A percentile compares a stretch with the other conserved stretches of the same genome.
Conservation (phyloP, 73 alveolate species). For the Diophrys sp. region DNA sequence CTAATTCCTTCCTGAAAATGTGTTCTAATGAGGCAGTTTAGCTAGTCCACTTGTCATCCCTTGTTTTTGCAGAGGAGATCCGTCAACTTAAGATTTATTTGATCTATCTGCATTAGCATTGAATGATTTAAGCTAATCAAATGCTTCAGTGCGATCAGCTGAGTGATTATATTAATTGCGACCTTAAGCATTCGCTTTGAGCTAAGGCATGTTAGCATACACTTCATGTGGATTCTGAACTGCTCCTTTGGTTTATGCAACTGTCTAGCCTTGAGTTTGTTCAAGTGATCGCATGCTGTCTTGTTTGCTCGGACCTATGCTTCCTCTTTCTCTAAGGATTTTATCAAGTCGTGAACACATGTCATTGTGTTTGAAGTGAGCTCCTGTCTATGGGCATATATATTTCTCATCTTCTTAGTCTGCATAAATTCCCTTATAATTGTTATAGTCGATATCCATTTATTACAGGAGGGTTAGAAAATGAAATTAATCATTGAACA, state of each 20-base stretch:
- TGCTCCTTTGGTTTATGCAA: not conserved
- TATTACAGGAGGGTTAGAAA: too few relatives aligned
- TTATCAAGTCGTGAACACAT: not conserved
- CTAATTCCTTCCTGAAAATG: not conserved
- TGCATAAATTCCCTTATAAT: constrained; percentile 19
- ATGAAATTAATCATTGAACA: too few relatives aligned
- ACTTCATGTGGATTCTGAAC: not conserved
- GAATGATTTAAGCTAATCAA: not conserved
- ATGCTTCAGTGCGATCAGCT: not conserved
- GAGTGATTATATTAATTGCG: not conserved
- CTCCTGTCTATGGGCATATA: constrained; percentile 19
- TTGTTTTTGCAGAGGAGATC: not conserved
- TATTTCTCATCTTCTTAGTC: constrained; percentile 17
- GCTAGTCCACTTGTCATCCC: not conserved
- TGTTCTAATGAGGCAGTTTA: not conserved
- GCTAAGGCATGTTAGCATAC: not conserved
- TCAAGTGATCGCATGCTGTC: not conserved
- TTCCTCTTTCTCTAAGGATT: not conserved
- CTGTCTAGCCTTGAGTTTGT: not conserved
- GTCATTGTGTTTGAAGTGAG: not conserved
- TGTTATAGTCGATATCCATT: too few relatives aligned
- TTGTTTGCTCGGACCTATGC: not conserved
- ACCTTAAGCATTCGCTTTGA: not conserved
- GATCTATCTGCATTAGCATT: not conserved
- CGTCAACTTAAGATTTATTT: not conserved